Conservation (phyloP, 495 filamentous ascomycete species). For the Aspergillus bertholletiae region DNA sequence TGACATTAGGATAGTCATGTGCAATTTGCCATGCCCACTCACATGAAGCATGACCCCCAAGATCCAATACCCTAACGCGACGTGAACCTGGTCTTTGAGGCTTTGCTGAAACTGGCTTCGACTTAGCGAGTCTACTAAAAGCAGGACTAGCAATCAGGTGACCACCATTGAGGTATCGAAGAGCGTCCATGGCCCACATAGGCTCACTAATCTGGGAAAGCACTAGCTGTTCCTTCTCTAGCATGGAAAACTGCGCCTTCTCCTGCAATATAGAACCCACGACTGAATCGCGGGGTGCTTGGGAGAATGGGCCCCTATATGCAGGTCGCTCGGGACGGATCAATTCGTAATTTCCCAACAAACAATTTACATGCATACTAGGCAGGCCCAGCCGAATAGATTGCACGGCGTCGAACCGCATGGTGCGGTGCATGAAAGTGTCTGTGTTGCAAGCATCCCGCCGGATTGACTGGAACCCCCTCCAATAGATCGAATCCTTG, state of each 20-base stretch:
- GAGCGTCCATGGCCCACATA: conserved; percentile 78
- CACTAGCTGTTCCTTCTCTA: conserved; percentile 78
- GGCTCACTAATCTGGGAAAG: conserved; percentile 68
- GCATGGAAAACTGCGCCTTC: conserved; percentile 46
- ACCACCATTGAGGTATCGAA: conserved; percentile 75
- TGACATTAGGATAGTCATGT: conserved; percentile 74
- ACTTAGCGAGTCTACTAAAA: conserved; percentile 48
- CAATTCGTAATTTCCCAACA: conserved; percentile 73
- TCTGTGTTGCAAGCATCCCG: conserved; percentile 60
- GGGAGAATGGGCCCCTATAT: conserved; percentile 49
- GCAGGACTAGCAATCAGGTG: conserved; percentile 75
- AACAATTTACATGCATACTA: conserved; percentile 62
- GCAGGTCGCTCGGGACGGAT: conserved; percentile 42
- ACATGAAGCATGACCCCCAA: conserved; percentile 78
- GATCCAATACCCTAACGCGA: conserved; percentile 68
- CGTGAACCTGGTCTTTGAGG: conserved; percentile 13
- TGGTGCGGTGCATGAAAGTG: conserved; percentile 75
- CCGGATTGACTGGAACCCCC: conserved; percentile 73
- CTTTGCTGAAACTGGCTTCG: conserved; percentile 9
- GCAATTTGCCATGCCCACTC: conserved; percentile 97
- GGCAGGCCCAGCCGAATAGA: conserved; percentile 67
- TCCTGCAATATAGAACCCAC: conserved; percentile 37
- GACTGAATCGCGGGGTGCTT: conserved; percentile 50
- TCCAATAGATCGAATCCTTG: conserved; percentile 85
- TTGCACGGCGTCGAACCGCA: conserved; percentile 86